These are phyloP conservation scores for Dacryopinax primogenitus DNA, from an alignment of 768 basidiomycete species.

Conservation along the genomic window DNA sequence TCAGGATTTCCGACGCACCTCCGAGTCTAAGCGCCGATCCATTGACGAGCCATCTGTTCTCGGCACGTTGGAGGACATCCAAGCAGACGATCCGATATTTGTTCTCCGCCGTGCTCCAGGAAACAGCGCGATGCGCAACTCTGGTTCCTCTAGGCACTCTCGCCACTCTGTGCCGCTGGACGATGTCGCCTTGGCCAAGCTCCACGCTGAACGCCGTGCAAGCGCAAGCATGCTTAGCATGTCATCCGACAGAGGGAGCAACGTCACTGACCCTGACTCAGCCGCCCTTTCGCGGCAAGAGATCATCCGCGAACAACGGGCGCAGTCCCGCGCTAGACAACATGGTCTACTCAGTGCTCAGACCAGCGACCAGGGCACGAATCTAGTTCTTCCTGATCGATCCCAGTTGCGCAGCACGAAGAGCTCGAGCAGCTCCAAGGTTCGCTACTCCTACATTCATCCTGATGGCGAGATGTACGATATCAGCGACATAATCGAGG, in stretches of 20 bases:
- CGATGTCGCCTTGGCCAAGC: slow-evolving; percentile 63
- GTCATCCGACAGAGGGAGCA: slow-evolving; percentile 12
- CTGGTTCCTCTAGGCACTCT: slow-evolving; percentile 43
- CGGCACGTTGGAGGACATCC: slow-evolving; percentile 60
- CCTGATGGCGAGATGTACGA: slow-evolving; percentile 83
- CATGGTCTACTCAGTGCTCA: slow-evolving; percentile 75
- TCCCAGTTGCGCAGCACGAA: slow-evolving; percentile 75
- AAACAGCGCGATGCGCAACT: slow-evolving; percentile 40
- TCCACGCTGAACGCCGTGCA: slow-evolving; percentile 47
- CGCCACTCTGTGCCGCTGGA: slow-evolving; percentile 67
- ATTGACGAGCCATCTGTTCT: slow-evolving; percentile 64
- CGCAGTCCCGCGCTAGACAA: slow-evolving; percentile 71
- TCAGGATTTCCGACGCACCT: slow-evolving; percentile 41
- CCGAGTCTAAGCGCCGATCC: slow-evolving; percentile 68
- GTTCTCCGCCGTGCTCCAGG: slow-evolving; percentile 70
- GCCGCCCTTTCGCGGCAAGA: slow-evolving; percentile 54
- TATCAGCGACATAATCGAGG: slow-evolving; percentile 84
- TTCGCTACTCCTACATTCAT: slow-evolving; percentile 90
- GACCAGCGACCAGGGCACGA: slow-evolving; percentile 76
- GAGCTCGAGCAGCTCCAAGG: slow-evolving; percentile 35
- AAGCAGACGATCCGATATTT: slow-evolving; percentile 76
- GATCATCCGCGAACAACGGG: slow-evolving; percentile 86
- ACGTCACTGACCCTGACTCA: slow-evolving; percentile 12
- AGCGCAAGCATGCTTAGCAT: slow-evolving; percentile 13
- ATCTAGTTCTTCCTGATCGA: slow-evolving; percentile 74